Base-by-base conservation (phyloP, 2,329 filamentous ascomycete genomes). In the Cryoendolithus antarcticus region DNA sequence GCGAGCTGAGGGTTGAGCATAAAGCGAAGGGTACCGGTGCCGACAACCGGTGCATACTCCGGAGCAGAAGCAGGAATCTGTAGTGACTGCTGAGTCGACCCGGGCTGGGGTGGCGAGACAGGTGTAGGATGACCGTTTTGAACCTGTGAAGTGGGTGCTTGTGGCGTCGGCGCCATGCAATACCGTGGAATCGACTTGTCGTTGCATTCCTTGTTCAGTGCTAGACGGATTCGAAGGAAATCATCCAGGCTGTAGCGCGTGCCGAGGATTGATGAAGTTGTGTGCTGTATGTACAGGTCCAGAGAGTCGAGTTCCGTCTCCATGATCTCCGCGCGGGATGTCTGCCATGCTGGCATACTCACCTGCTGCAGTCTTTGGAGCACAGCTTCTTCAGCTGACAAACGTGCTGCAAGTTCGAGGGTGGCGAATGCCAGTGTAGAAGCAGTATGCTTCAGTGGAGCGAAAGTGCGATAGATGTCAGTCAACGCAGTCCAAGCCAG, bases 391-490 rank as follows among this genome's bases (percentile, higher is more conserved):
- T 43, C 41, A 29, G 48, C 49, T 8, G 40, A 68, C 40, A 95
- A 62, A 19, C 83, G 72, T 0, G 80, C 75, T 1, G 88, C 80
- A 29, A 96, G 73, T 61, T 94, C 86, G 8, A 93, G 65, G 48
- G 85, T 76, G 7, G 82, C 81, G 52, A 93, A 74, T 1, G 83
- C 85, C 71, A 95, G 80, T 9, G 85, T 82, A n/a, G 82, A 76
- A 0, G 83, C 83, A 1, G 80, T 83, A 53, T 93, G 85, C 65
- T 96, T 96, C 42, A 96, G 70, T 6, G 88, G 88, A 1, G 86
- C 80, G 60, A 91, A 93, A 0, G 91, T 98, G 56, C 88, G 85
- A 64, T 95, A 94, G 34, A 94, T 67, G 61, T 98, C 91, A 38
- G 89, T 74, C 34, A 80, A 82, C 57, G 96, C 82, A 46, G 80